Conservation (phyloP, 2,329 filamentous ascomycete species). For the Parascedosporium putredinis region DNA sequence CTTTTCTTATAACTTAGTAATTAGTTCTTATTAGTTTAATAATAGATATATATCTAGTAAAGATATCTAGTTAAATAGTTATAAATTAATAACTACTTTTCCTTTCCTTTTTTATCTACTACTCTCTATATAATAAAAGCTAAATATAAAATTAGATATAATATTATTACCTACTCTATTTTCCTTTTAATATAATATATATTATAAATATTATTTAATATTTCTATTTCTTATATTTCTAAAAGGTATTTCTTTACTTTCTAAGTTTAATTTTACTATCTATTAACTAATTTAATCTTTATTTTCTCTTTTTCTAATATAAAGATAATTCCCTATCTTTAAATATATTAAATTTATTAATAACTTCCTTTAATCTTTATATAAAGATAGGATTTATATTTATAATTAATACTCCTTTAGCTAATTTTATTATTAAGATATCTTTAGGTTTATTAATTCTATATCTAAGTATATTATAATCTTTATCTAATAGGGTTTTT, state of each 20-base stretch:
- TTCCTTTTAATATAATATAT: neutral
- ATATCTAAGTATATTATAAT: neutral
- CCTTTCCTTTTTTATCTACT: neutral
- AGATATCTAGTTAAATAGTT: neutral
- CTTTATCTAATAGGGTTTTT: neutral
- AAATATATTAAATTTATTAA: neutral
- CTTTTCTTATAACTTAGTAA: neutral
- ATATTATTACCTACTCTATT: neutral
- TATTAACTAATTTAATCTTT: neutral
- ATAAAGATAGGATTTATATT: neutral
- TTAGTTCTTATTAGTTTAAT: neutral
- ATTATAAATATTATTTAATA: neutral
- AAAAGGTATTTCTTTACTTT: neutral
- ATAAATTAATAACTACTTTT: conserved; percentile 2
- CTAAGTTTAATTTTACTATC: neutral
- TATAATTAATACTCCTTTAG: neutral
- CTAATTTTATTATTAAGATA: neutral
- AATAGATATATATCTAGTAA: neutral
- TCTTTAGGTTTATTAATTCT: neutral
- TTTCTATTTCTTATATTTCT: neutral
- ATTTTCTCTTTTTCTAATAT: neutral
- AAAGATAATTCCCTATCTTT: neutral
- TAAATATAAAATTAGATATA: neutral
- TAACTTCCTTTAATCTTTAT: neutral
- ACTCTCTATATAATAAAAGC: neutral